Base-by-base conservation (phyloP, 805 yeast genomes). In the Candida sphagnicola region DNA sequence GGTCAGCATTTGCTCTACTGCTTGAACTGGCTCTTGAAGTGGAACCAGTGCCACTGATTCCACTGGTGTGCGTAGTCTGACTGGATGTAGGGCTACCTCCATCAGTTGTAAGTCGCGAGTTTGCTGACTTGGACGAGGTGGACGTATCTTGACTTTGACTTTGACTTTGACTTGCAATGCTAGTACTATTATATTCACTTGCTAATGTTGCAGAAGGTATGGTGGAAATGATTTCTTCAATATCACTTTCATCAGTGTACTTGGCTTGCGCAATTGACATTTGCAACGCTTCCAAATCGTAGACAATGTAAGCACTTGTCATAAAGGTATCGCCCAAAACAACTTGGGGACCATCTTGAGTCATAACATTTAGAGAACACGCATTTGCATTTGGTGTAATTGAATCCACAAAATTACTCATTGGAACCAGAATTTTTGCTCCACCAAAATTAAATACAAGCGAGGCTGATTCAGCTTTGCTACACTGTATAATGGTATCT, bases 301-400 rank as follows among this genome's bases (percentile, higher is more conserved):
- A 59, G 8, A 57, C 59, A 2, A 53, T 23, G 40, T 59, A 59
- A 19, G 55, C 53, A 28, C 40, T 46, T 28, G 59, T 48, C 35
- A 59, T 51, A 40, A 59, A 50, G 47, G 54, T 55, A 42, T 56
- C 59, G 4, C 65, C 65, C 38, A 59, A 47, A 17, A 50, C 43
- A 6, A 35, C 11, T 13, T 21, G 15, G 5, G 35, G 18, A 33
- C 42, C 39, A 13, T 38, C 42, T 13, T 12, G 18, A 15, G 46
- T 44, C 19, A 41, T 18, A n/a, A 56, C 40, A 2, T 53, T 53
- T 35, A 55, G 45, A 36, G 37, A 44, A 38, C 62, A 57, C 16
- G 11, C 21, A 23, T 35, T 28, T 6, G 8, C 8, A 14, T 4
- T 8, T 4, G 28, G 10, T 6, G 12, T 18, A 16, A 12, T 21